Base-by-base conservation (phyloP, 176 grass and related monocot genomes). In the Lolium rigidum region DNA sequence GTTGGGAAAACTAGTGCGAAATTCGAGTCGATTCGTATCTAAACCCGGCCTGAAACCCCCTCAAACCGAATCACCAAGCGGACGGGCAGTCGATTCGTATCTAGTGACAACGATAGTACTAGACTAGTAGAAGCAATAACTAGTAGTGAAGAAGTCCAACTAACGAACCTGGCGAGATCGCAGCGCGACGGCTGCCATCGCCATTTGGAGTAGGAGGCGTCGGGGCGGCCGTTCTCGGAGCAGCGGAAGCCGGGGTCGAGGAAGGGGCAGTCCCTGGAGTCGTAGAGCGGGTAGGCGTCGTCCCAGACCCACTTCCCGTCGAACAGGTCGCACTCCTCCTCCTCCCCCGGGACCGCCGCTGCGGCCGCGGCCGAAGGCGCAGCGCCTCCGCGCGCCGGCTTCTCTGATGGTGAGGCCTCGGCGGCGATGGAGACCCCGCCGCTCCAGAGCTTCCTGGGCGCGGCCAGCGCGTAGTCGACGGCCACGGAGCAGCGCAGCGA, bases 231-330 rank as follows among this genome's bases (percentile, higher is more conserved):
- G 77, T 98, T 98, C 77, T 98, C 91, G 5, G 93, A 90, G 91
- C 95, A 98, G 49, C 95, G 91, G 83, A 98, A 95, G 0, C 95
- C 95, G 65, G 24, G 69, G 82, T 98, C 93, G 35, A 98, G 41
- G 86, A 98, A 98, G 11, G 82, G 91, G 72, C 95, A 98, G 57
- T 91, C 84, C 82, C 41, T 82, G 22, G 95, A 98, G 12, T 85
- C n/a, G 79, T 98, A 95, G 9, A 95, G 91, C 78, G 95, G 95
- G 82, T 95, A 95, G 3, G 21, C 65, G 37, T 91, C 89, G 61
- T 91, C 95, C 93, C 91, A 93, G 31, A 93, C 83, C 95, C 95
- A 98, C 10, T 89, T 52, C 76, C 95, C 95, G 60, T 98, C 89
- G 74, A 93, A 98, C 95, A 90, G 89, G 86, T 98, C 93, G 89